A percentile compares a stretch with the other conserved stretches of the same genome.
Evolutionary conservation across 1,284 basidiomycete species (phyloP).

Genomic region (Heliocybe sulcata): DNA sequence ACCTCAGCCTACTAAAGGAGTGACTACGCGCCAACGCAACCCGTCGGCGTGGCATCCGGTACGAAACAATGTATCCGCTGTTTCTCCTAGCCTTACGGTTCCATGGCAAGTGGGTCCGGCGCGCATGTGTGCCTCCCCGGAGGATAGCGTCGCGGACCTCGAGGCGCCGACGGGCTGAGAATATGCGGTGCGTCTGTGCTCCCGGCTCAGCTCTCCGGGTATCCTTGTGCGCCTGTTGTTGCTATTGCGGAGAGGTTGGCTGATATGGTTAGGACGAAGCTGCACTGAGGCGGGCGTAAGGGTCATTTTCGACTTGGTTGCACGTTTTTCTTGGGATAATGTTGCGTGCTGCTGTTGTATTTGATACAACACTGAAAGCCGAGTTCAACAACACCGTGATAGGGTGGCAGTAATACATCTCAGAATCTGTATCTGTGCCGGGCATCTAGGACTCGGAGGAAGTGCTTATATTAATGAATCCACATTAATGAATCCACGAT

Average conservation of each 20-base stretch:
- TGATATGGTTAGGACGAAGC: slow-evolving; percentile 22
- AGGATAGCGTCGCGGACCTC: slow-evolving; percentile 33
- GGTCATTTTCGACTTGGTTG: too few relatives aligned
- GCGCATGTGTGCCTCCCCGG: slow-evolving; percentile 22
- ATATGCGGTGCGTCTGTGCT: slow-evolving; percentile 41
- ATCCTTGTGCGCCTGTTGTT: slow-evolving; percentile 20
- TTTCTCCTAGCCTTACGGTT: not conserved
- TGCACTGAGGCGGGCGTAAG: too few relatives aligned
- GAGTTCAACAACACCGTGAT: too few relatives aligned
- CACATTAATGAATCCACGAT: too few relatives aligned
- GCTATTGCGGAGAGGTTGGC: slow-evolving; percentile 24
- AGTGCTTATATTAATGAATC: too few relatives aligned
- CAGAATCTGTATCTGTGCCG: too few relatives aligned
- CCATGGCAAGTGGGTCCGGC: slow-evolving; percentile 12
- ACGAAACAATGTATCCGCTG: slow-evolving; percentile 13
- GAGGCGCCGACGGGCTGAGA: slow-evolving; percentile 27
- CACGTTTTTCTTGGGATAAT: too few relatives aligned
- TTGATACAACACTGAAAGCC: too few relatives aligned
- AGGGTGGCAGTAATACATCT: too few relatives aligned
- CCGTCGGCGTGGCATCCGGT: slow-evolving; percentile 35
- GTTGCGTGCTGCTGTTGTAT: too few relatives aligned
- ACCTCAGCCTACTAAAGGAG: too few relatives aligned
- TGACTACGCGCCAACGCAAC: slow-evolving; percentile 26
- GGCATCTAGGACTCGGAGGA: too few relatives aligned
- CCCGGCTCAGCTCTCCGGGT: slow-evolving; percentile 23